Evolutionary conservation across 805 yeast species (phyloP).

Genomic region (Ogataea trehaloabstinens): DNA sequence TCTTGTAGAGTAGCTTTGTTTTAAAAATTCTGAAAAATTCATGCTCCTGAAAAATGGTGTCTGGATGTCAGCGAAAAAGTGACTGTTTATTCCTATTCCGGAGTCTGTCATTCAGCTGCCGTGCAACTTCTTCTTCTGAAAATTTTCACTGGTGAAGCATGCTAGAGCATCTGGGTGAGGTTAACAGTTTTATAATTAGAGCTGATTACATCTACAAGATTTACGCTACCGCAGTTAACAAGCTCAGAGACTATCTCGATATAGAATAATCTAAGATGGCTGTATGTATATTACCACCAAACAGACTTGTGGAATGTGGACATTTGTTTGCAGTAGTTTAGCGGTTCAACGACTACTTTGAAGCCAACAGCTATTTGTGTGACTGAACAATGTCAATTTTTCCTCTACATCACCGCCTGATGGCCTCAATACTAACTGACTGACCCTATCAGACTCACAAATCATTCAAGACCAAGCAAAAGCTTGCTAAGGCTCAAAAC

Average conservation of each 20-base stretch:
- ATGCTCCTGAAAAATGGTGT: conserved; percentile 6
- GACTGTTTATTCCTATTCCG: conserved; percentile 4
- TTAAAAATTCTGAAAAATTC: neutral
- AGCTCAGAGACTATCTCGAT: neutral
- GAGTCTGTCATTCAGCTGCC: conserved; percentile 1
- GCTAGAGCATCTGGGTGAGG: no score
- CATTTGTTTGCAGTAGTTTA: no score
- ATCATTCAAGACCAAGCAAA: conserved; percentile 95
- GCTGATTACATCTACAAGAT: no score
- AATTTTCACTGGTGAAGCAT: conserved; percentile 4
- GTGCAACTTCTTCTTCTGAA: conserved; percentile 2
- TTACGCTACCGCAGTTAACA: no score
- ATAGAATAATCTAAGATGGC: conserved; percentile 17
- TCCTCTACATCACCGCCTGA: no score
- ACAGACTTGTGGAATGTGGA: no score
- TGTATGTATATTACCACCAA: conserved; percentile 16
- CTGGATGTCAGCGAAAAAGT: conserved; percentile 2
- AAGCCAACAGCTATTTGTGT: no score
- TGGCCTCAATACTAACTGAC: neutral
- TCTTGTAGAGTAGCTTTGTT: no score
- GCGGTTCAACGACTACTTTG: no score
- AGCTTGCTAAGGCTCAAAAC: conserved; percentile 97
- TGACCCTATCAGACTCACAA: conserved; percentile 67
- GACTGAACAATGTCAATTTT: no score
- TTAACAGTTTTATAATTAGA: no score